Evolutionary conservation across 2,329 filamentous ascomycete species (phyloP).

Genomic region (Chrysoporthe austroafricana): DNA sequence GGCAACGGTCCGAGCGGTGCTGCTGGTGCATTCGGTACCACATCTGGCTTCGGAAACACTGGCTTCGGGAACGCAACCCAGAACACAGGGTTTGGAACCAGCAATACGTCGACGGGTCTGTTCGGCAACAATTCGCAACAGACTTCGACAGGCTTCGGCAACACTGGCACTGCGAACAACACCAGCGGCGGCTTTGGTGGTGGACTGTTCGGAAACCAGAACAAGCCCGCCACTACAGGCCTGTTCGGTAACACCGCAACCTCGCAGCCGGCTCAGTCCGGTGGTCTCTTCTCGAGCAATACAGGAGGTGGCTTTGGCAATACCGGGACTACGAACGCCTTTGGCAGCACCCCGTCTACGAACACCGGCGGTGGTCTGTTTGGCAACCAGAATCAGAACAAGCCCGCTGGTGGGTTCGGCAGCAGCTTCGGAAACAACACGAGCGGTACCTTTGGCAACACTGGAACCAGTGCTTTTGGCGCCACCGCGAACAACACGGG

Average conservation of each 20-base stretch:
- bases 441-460: conserved; percentile 19
- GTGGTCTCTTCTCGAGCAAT: conserved; percentile 43
- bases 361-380: conserved; percentile 37
- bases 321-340: conserved; percentile 36
- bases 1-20: conserved; percentile 87
- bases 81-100: conserved; percentile 41
- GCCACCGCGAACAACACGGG: conserved; percentile 30
- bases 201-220: conserved; percentile 43
- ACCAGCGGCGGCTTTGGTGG: conserved; percentile 36
- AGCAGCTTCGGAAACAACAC: conserved; percentile 15
- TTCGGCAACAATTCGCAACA: conserved; percentile 42
- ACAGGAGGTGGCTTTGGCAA: conserved; percentile 38
- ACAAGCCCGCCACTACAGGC: conserved; percentile 35
- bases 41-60: conserved; percentile 51
- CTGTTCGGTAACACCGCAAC: conserved; percentile 39
- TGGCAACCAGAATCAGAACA: conserved; percentile 26
- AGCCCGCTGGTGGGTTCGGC: conserved; percentile 18
- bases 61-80: conserved; percentile 51
- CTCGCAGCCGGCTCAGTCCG: conserved; percentile 33
- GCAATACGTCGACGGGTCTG: conserved; percentile 43
- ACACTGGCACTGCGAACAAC: conserved; percentile 40
- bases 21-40: conserved; percentile 80
- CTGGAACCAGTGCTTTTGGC: conserved; percentile 11
- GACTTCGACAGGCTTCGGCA: conserved; percentile 47
- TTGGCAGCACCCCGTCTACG: conserved; percentile 42